phyloP scores from a whole-genome alignment of 1,139 yeast species.

The Suhomyces guaymorum region DNA sequence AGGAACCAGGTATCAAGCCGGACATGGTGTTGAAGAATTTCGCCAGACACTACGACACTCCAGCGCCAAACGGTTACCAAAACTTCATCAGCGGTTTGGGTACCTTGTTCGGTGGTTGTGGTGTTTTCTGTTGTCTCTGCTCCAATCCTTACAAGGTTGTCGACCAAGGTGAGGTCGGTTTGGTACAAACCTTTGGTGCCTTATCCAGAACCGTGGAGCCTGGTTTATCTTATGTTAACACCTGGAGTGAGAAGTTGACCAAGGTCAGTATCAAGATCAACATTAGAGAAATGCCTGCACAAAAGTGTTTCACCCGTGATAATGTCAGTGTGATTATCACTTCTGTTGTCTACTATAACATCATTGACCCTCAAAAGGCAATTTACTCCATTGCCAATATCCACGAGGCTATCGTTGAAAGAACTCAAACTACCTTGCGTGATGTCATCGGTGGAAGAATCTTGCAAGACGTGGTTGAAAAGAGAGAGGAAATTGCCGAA shows the following conservation, averaged over 20 bases:
- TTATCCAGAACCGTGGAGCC: slow-evolving; percentile 69
- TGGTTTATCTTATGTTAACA: slow-evolving; percentile 65
- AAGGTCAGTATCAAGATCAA: slow-evolving; percentile 58
- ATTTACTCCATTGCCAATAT: slow-evolving; percentile 59
- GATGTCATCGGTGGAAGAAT: slow-evolving; percentile 70
- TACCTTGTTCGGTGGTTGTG: slow-evolving; percentile 51
- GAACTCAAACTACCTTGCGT: slow-evolving; percentile 75
- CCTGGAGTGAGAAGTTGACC: slow-evolving; percentile 59
- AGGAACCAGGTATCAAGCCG: slow-evolving; percentile 17
- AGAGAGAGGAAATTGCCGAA: slow-evolving; percentile 71
- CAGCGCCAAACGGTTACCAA: slow-evolving; percentile 40
- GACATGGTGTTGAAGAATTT: slow-evolving; percentile 26
- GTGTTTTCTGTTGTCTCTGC: slow-evolving; percentile 63
- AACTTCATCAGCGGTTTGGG: slow-evolving; percentile 49
- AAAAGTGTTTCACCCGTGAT: slow-evolving; percentile 69
- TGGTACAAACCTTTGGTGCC: slow-evolving; percentile 69
- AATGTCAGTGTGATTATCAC: slow-evolving; percentile 64
- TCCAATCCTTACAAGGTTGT: slow-evolving; percentile 64
- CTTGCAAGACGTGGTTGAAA: slow-evolving; percentile 73
- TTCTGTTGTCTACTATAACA: slow-evolving; percentile 68
- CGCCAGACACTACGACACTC: slow-evolving; percentile 40
- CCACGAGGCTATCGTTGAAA: slow-evolving; percentile 60
- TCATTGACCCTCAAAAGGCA: slow-evolving; percentile 70
- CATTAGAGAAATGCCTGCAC: slow-evolving; percentile 67
- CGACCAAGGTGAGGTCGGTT: slow-evolving; percentile 69